Percentiles rank a stretch among this genome's conserved stretches.
Evolutionary conservation across 169 alveolate genomes (phyloP).

Genomic region (Cystoisospora suis): DNA sequence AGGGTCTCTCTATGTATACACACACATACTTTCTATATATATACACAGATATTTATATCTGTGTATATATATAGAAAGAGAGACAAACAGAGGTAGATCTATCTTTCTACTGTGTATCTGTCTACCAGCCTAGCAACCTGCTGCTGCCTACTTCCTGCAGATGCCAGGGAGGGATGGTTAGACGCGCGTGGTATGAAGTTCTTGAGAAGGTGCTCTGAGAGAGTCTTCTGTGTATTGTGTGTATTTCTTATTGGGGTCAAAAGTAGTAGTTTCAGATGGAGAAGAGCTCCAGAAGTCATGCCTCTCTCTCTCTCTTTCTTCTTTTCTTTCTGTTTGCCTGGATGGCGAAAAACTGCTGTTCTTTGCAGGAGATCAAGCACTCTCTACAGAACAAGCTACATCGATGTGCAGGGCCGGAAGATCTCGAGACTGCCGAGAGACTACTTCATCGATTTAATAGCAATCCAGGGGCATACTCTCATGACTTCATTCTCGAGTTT

Average conservation of each 20-base stretch:
- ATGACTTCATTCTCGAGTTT: constrained; percentile 38
- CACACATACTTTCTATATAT: neutral
- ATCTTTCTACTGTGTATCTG: too few relatives aligned
- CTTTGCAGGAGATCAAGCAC: constrained; percentile 48
- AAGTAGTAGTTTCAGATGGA: too few relatives aligned
- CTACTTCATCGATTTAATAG: constrained; percentile 44
- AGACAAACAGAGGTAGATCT: too few relatives aligned
- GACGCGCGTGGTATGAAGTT: too few relatives aligned
- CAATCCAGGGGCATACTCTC: neutral
- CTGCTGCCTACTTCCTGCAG: too few relatives aligned
- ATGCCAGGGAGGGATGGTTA: too few relatives aligned
- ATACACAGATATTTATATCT: neutral
- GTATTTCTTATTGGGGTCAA: too few relatives aligned
- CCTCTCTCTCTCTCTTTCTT: neutral
- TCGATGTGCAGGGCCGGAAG: constrained; percentile 73
- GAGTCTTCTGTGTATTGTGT: too few relatives aligned
- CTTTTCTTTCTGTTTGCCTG: neutral
- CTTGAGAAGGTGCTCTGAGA: too few relatives aligned
- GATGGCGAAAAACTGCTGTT: neutral
- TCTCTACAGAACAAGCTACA: constrained; percentile 72
- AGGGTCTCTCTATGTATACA: neutral
- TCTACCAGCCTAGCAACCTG: too few relatives aligned
- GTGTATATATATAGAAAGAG: neutral
- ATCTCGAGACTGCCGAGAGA: constrained; percentile 33
- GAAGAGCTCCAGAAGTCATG: too few relatives aligned